Evolutionary conservation across 2,329 filamentous ascomycete species (phyloP).

Genomic region (Anthostomella pinea): DNA sequence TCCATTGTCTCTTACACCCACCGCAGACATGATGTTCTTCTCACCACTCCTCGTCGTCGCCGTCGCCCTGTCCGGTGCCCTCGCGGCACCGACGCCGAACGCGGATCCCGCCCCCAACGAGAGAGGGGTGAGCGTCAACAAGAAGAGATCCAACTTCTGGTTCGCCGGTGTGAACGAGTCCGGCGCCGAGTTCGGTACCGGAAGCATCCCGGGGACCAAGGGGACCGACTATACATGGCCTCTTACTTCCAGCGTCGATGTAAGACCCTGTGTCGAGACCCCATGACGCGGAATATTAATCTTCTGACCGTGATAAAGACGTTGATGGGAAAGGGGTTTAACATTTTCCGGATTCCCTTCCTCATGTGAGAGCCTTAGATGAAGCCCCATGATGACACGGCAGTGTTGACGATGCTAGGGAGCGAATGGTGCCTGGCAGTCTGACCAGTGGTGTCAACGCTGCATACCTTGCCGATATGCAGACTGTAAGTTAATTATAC

Average conservation of each 20-base stretch:
- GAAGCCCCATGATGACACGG: background rate
- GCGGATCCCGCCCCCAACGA: too few relatives aligned
- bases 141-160: slow-evolving; percentile 36
- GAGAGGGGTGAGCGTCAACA: too few relatives aligned
- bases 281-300: slow-evolving; percentile 7
- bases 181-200: slow-evolving; percentile 61
- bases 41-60: slow-evolving; percentile 32
- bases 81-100: slow-evolving; percentile 29
- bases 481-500: slow-evolving; percentile 18
- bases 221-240: slow-evolving; percentile 62
- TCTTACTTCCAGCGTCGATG: slow-evolving; percentile 41
- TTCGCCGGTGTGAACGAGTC: slow-evolving; percentile 38
- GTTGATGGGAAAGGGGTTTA: slow-evolving; percentile 51
- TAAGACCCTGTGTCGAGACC: slow-evolving; percentile 16
- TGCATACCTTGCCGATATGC: slow-evolving; percentile 26
- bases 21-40: too few relatives aligned
- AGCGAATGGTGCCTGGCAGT: slow-evolving; percentile 49
- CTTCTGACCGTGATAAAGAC: slow-evolving; percentile 33
- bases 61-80: slow-evolving; percentile 27
- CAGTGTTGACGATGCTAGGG: slow-evolving; percentile 36
- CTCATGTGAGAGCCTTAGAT: slow-evolving; percentile 44
- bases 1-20: too few relatives aligned
- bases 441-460: slow-evolving; percentile 40
- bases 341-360: slow-evolving; percentile 54
- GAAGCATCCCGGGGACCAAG: slow-evolving; percentile 51